phyloP scores from a whole-genome alignment of 768 basidiomycete species.

The Rhodocollybia butyracea region DNA sequence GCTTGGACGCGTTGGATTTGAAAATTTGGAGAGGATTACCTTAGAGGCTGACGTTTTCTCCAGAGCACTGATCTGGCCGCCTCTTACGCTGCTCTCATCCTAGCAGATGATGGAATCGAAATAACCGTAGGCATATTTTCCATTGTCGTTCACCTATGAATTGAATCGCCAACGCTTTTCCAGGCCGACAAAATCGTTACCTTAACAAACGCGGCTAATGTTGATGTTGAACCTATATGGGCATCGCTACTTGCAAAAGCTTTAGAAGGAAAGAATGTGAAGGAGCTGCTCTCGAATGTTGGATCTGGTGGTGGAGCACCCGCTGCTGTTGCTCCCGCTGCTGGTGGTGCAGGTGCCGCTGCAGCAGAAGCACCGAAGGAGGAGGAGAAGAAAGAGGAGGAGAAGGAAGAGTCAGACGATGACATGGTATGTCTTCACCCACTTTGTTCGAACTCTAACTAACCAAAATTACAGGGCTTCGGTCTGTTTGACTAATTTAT shows the following conservation, averaged over 20 bases:
- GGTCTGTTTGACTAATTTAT: constrained; percentile 86
- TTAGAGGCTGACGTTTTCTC: constrained; percentile 7
- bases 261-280: constrained; percentile 96
- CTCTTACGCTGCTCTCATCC: constrained; percentile 96
- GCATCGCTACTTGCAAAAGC: constrained; percentile 95
- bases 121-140: constrained; percentile 93
- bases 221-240: constrained; percentile 97
- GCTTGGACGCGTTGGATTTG: neutral
- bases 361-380: constrained; percentile 72
- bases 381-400: constrained; percentile 83
- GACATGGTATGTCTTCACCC: constrained; percentile 63
- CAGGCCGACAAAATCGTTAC: constrained; percentile 91
- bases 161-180: constrained; percentile 2
- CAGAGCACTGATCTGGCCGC: constrained; percentile 78
- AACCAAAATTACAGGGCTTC: constrained; percentile 64
- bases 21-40: neutral
- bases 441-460: neutral
- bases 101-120: constrained; percentile 95
- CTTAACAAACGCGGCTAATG: constrained; percentile 77
- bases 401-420: constrained; percentile 88
- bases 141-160: neutral
- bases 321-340: constrained; percentile 57
- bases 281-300: constrained; percentile 92
- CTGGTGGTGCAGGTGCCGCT: constrained; percentile 54
- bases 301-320: constrained; percentile 90